Percentiles rank a stretch among this genome's conserved stretches.
Conservation (phyloP, 148 eudicot species). For the Linanthus parryae region DNA sequence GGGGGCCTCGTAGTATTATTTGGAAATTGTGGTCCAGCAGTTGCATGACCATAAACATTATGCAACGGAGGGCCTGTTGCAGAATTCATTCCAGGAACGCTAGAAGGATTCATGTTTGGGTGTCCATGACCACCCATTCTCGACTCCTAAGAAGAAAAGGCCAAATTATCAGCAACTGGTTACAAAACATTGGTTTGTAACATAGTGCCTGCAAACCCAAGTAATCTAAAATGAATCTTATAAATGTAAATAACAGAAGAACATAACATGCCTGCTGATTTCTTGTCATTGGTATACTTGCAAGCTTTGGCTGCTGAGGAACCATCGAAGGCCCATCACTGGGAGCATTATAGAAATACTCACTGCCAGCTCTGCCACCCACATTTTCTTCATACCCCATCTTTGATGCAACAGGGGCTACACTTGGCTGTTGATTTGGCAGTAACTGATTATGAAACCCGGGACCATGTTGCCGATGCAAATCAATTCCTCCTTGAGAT, state of each 20-base stretch:
- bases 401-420: constrained; percentile 37
- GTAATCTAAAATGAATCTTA: not conserved
- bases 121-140: constrained; percentile 43
- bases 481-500: constrained; percentile 34
- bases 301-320: constrained; percentile 73
- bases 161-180: constrained; percentile 1
- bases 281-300: constrained; percentile 57
- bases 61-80: constrained; percentile 41
- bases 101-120: constrained; percentile 39
- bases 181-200: not conserved
- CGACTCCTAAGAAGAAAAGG: constrained; percentile 39
- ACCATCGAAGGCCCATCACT: constrained; percentile 38
- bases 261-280: constrained; percentile 61
- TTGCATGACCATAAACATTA: constrained; percentile 43
- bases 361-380: constrained; percentile 46
- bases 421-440: constrained; percentile 49
- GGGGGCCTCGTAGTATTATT: constrained; percentile 52
- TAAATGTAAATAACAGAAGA: not conserved
- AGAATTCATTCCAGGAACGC: constrained; percentile 32
- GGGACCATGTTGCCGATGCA: constrained; percentile 38
- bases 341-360: constrained; percentile 29
- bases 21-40: constrained; percentile 38
- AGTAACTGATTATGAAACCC: constrained; percentile 58
- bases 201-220: not conserved
- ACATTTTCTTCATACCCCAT: constrained; percentile 52